Evolutionary conservation across 768 basidiomycete genomes (phyloP), one percentile per base, ranked within the genome.

Genomic region (Lentinus brumalis): DNA sequence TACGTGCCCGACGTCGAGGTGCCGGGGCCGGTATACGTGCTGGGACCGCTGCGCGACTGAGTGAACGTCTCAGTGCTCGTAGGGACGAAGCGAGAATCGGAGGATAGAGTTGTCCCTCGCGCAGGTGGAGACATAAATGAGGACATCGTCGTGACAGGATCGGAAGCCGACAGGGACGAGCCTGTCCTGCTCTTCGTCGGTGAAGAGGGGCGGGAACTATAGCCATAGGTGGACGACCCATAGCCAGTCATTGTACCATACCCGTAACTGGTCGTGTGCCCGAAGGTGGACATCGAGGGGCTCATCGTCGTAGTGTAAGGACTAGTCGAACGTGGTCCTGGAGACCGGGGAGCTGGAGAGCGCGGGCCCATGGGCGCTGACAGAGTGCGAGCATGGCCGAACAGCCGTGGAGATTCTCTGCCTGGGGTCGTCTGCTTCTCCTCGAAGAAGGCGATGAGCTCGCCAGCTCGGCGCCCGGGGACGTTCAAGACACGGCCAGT

Each of bases 361-460:
- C 76, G 72, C 32, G 76, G 75, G 4, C 75, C 75, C 11, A 70
- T 67, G 3, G 76, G 71, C 9, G 72, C 74, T 26, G 89, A 89
- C 0, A 83, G 69, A 0, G 81, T 76, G 35, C 89, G 80, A 7
- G 80, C 72, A 66, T 88, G 87, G n/a, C 78, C 71, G 26, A 70
- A 74, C 15, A 73, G 66, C 5, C 60, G 60, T 2, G 76, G 70
- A 2, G 77, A 74, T 21, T 64, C 45, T 31, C 56, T 50, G 15
- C 53, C 56, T 42, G 65, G 40, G 78, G 78, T 32, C 74, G 73
- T 16, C 72, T 81, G 76, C 58, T 77, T 79, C 60, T 82, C 80
- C 62, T 87, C 91, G 60, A 92, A 93, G 31, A 87, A 84, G 0
- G 91, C 89, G 41, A 89, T 88, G 51, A 93, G 81, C 56, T 89